Percentiles rank a stretch among this genome's conserved stretches.
Evolutionary conservation across 2,329 filamentous ascomycete species (phyloP).

Genomic region (Fusarium anthophilum): DNA sequence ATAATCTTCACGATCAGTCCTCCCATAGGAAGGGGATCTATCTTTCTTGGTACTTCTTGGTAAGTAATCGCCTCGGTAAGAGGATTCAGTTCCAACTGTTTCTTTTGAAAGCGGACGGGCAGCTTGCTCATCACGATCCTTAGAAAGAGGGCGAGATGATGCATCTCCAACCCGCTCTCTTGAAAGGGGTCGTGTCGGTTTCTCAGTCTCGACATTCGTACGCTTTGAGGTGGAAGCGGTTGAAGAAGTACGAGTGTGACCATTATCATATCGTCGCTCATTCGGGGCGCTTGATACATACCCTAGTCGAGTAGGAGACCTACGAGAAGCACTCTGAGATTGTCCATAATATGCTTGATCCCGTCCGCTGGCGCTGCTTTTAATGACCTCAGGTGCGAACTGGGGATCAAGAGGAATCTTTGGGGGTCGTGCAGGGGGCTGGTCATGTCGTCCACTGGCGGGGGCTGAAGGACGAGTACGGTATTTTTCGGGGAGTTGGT

Average conservation of each 20-base stretch:
- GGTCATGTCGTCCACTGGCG: slow-evolving; percentile 45
- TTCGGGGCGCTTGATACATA: slow-evolving; percentile 42
- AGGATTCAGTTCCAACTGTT: slow-evolving; percentile 25
- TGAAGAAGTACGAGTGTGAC: slow-evolving; percentile 39
- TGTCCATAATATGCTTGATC: slow-evolving; percentile 52
- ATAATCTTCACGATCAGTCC: slow-evolving; percentile 36
- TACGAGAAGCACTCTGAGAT: slow-evolving; percentile 22
- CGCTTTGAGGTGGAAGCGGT: slow-evolving; percentile 44
- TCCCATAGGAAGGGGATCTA: slow-evolving; percentile 43
- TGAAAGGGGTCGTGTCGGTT: slow-evolving; percentile 44
- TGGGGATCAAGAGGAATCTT: slow-evolving; percentile 46
- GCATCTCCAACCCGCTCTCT: slow-evolving; percentile 43
- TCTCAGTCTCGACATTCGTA: slow-evolving; percentile 41
- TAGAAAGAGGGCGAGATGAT: slow-evolving; percentile 45
- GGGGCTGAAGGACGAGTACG: slow-evolving; percentile 50
- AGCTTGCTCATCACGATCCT: slow-evolving; percentile 43
- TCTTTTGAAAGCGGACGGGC: slow-evolving; percentile 48
- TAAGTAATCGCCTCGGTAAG: slow-evolving; percentile 41
- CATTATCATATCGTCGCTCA: slow-evolving; percentile 41
- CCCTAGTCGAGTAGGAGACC: slow-evolving; percentile 46
- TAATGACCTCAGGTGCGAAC: slow-evolving; percentile 55
- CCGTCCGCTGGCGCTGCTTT: slow-evolving; percentile 52
- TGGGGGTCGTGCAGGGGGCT: slow-evolving; percentile 43
- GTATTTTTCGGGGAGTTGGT: slow-evolving; percentile 43
- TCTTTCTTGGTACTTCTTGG: slow-evolving; percentile 45